phyloP scores from a whole-genome alignment of 768 basidiomycete genomes.

The Russula compacta region DNA sequence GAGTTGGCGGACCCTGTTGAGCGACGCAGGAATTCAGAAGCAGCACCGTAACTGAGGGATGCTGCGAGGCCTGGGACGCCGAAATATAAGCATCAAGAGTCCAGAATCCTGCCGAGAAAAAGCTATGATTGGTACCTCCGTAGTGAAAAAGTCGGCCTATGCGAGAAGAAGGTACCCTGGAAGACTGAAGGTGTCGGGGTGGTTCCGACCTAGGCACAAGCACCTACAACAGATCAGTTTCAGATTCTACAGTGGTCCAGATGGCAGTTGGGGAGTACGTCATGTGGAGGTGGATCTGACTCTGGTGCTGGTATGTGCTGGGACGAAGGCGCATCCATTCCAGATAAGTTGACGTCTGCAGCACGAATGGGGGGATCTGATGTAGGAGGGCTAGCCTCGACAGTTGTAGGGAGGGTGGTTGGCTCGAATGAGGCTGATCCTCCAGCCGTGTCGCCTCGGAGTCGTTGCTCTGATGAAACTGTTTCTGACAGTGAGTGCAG shows the following conservation, averaged over 20 bases:
- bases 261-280: slow-evolving; percentile 15
- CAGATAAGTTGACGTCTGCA: neutral
- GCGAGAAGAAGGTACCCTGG: slow-evolving; percentile 84
- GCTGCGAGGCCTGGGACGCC: slow-evolving; percentile 68
- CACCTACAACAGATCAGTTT: neutral
- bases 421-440: neutral
- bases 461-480: neutral
- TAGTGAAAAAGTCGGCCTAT: slow-evolving; percentile 91
- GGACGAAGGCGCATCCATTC: neutral
- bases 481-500: neutral
- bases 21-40: slow-evolving; percentile 74
- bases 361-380: neutral
- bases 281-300: slow-evolving; percentile 1
- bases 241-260: neutral
- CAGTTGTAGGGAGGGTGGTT: neutral
- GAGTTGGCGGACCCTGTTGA: slow-evolving; percentile 29
- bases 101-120: neutral
- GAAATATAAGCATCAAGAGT: neutral
- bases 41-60: slow-evolving; percentile 82
- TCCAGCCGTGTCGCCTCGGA: neutral
- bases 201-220: neutral
- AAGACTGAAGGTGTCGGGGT: slow-evolving; percentile 54
- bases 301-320: neutral
- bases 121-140: slow-evolving; percentile 46
- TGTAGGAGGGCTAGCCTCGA: neutral